Conservation (phyloP, 345 rosid genomes). For the Acer negundo region DNA sequence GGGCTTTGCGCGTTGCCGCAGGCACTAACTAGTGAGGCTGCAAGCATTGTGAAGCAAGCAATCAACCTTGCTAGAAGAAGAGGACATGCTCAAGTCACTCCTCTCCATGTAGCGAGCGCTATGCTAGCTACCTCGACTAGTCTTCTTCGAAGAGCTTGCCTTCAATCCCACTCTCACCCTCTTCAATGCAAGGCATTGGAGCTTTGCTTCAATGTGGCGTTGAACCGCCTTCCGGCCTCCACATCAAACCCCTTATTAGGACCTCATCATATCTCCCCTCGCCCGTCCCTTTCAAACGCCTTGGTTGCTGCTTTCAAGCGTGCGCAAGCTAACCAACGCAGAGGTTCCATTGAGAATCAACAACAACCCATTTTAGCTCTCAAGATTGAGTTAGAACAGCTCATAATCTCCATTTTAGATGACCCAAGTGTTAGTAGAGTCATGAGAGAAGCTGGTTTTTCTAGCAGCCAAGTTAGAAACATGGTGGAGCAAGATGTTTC, state of each 20-base stretch:
- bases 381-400: constrained; percentile 69
- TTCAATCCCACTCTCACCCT: constrained; percentile 72
- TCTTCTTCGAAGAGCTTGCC: constrained; percentile 65
- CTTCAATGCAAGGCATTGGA: constrained; percentile 74
- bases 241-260: constrained; percentile 57
- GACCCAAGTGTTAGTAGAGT: constrained; percentile 83
- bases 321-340: constrained; percentile 80
- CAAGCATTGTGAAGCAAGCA: constrained; percentile 60
- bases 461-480: constrained; percentile 61
- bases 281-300: constrained; percentile 69
- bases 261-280: constrained; percentile 33
- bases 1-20: constrained; percentile 63
- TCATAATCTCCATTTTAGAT: constrained; percentile 61
- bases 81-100: constrained; percentile 79
- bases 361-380: constrained; percentile 75
- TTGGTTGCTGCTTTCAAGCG: constrained; percentile 77
- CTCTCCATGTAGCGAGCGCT: constrained; percentile 70
- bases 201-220: constrained; percentile 78
- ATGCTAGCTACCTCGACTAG: constrained; percentile 63
- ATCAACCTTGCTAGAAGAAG: constrained; percentile 57
- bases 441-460: constrained; percentile 86
- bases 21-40: constrained; percentile 62
- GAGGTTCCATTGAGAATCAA: constrained; percentile 76
- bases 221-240: constrained; percentile 73
- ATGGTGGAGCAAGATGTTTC: constrained; percentile 65